Evolutionary conservation across 371 early-diverging fungal genomes (phyloP), one percentile per base, ranked within the genome.

Genomic region (Thermomucor indicae-seudaticae): DNA sequence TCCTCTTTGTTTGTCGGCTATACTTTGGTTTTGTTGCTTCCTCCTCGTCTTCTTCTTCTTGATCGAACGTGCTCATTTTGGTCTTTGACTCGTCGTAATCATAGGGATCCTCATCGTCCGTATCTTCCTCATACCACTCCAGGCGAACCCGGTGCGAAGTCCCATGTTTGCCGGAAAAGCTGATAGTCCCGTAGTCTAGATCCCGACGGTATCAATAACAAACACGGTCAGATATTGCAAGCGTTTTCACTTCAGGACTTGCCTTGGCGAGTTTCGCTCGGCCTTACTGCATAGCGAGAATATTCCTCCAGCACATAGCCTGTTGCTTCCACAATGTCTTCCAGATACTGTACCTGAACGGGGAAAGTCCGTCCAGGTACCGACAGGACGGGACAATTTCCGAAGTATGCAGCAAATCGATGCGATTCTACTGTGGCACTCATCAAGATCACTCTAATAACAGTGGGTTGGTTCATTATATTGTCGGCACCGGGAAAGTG

Each of bases 301-400:
- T 81, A 81, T 43, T 73, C 71, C 37, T 83, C 82, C 14, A 85
- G 40, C 1, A 70, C 70, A 49, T 85, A 57, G 67, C 72, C 64
- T 8, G 79, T 78, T 3, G 55, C 56, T 46, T 80, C 72, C 16
- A 86, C 57, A 10, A 85, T 81, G 46, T 94, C 92, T 49, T 94
- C 93, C 49, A 93, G 47, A 32, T 76, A 93, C 14, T 74, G 59
- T 6, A 77, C 78, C 31, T 72, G 67, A 1, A 96, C 94, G 7
- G 91, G 93, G 64, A 81, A 93, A 0, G 86, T 88, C 47, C 87
- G 71, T 17, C 94, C 93, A 8, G 91, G 88, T 7, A 95, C 86
- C 24, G 79, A 63, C 0, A 95, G 55, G 1, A 85, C 78, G 44
- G 89, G 83, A 25, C 86, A 72, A 34, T 59, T 50, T 2, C 57